These are phyloP conservation scores for Vickermania spadyakhi DNA, from an alignment of 208 protist genomes.

Conservation along the genomic window DNA sequence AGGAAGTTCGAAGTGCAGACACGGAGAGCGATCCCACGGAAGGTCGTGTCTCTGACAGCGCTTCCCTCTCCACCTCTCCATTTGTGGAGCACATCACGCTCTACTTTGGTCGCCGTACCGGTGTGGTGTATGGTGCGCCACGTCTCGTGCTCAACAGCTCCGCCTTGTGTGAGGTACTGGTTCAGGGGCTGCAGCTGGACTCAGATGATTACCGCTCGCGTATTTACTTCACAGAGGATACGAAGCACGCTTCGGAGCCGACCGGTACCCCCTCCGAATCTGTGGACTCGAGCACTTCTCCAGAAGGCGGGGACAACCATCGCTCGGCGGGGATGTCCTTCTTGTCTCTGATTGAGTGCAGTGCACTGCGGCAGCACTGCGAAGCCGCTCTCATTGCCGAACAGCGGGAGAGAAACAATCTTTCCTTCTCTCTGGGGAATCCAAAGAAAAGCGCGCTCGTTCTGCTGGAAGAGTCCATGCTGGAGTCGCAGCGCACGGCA, in stretches of 20 bases:
- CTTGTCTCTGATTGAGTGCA: neutral
- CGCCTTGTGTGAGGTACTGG: slow-evolving; percentile 43
- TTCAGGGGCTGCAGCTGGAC: slow-evolving; percentile 38
- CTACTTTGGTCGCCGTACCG: slow-evolving; percentile 76
- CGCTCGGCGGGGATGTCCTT: neutral
- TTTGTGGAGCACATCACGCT: slow-evolving; percentile 57
- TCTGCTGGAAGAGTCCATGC: slow-evolving; percentile 35
- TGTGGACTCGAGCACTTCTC: neutral
- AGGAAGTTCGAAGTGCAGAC: neutral
- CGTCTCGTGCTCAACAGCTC: slow-evolving; percentile 43
- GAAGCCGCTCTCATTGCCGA: neutral
- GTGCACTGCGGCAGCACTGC: neutral
- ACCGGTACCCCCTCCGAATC: slow-evolving; percentile 1
- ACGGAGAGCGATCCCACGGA: slow-evolving; percentile 1
- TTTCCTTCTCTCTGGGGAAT: no score
- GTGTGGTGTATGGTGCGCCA: slow-evolving; percentile 62
- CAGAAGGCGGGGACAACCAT: neutral
- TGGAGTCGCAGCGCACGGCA: slow-evolving; percentile 46
- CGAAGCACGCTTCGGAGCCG: neutral
- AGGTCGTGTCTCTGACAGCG: slow-evolving; percentile 19
- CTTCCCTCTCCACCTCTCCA: slow-evolving; percentile 28
- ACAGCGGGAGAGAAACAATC: no score
- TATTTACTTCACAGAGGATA: slow-evolving; percentile 55
- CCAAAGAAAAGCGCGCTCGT: slow-evolving; percentile 17
- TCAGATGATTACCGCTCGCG: slow-evolving; percentile 66